Evolutionary conservation across 495 filamentous ascomycete genomes (phyloP).

Genomic region (Daldinia caldariorum): DNA sequence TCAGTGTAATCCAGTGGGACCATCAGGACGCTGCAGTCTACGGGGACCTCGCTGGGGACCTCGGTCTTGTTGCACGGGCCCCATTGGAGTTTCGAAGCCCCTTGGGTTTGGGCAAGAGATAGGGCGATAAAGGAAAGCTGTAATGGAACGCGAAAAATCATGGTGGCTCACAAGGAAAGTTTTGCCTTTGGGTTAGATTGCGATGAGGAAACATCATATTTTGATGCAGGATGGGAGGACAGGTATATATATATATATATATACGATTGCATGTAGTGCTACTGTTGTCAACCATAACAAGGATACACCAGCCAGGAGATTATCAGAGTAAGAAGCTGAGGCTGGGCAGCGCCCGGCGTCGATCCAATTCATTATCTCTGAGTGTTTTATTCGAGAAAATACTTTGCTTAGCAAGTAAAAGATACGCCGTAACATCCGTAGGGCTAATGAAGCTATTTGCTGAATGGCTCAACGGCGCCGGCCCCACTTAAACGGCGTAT

Average conservation of each 20-base stretch:
- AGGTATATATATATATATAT: conserved; percentile 10
- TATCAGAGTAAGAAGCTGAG: neutral
- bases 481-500: conserved; percentile 18
- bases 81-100: conserved; percentile 32
- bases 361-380: neutral
- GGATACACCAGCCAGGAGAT: neutral
- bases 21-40: conserved; percentile 51
- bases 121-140: conserved; percentile 23
- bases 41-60: conserved; percentile 26
- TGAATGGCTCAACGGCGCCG: neutral
- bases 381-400: neutral
- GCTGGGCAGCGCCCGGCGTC: neutral
- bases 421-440: conserved; percentile 24
- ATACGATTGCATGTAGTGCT: conserved; percentile 13
- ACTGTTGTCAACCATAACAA: neutral
- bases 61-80: conserved; percentile 33
- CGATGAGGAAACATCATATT: neutral
- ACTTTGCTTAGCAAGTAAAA: neutral
- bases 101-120: conserved; percentile 22
- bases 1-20: conserved; percentile 59
- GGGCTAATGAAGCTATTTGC: conserved; percentile 3
- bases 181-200: conserved; percentile 6
- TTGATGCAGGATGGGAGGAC: neutral
- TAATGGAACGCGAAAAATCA: conserved; percentile 16
- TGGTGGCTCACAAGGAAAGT: neutral